A percentile compares a stretch with the other conserved stretches of the same genome.
phyloP scores from a whole-genome alignment of 148 eudicot species.

The Rheum nobile region DNA sequence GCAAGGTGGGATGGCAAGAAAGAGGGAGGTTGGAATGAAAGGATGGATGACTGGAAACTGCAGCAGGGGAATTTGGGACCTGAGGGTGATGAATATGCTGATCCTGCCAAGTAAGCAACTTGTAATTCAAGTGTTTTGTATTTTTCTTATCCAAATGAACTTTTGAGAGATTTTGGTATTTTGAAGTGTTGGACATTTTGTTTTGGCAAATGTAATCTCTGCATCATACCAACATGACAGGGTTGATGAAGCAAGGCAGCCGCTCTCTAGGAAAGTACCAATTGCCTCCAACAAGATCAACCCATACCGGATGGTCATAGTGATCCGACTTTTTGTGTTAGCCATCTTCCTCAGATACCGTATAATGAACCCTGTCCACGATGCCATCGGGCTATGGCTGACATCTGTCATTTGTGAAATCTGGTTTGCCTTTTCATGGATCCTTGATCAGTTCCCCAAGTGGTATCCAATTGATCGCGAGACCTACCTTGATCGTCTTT shows the following conservation, averaged over 20 bases:
- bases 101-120: not conserved
- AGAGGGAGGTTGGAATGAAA: not conserved
- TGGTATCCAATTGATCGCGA: constrained; percentile 98
- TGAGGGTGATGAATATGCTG: constrained; percentile 15
- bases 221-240: constrained; percentile 16
- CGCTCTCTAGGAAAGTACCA: constrained; percentile 92
- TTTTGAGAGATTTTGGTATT: no score
- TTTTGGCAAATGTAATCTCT: not conserved
- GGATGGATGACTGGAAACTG: no score
- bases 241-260: constrained; percentile 94
- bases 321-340: constrained; percentile 59
- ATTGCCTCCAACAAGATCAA: constrained; percentile 94
- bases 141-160: no score
- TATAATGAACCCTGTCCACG: constrained; percentile 86
- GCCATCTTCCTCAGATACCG: constrained; percentile 86
- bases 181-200: no score
- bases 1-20: not conserved
- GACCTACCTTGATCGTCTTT: constrained; percentile 96
- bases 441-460: constrained; percentile 98
- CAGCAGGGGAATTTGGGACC: not conserved
- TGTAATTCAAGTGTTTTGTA: not conserved
- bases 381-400: constrained; percentile 91
- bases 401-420: constrained; percentile 90
- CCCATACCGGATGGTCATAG: constrained; percentile 93
- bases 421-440: constrained; percentile 98